phyloP scores from a whole-genome alignment of 306 rosid genomes.

The Arachis stenosperma region DNA sequence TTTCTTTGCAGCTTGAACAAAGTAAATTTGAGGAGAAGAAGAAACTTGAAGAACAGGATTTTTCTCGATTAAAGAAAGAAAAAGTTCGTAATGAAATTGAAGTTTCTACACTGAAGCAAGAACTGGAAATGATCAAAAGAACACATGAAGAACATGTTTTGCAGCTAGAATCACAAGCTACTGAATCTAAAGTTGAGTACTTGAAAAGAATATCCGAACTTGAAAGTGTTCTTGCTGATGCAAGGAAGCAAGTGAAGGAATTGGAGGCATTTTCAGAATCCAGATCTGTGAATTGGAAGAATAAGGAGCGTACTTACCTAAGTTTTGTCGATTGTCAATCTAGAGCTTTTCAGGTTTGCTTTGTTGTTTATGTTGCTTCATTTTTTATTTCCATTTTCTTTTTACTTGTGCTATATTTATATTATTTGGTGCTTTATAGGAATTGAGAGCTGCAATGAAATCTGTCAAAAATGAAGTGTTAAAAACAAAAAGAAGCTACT shows the following conservation, averaged over 20 bases:
- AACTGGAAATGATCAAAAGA: conserved; percentile 62
- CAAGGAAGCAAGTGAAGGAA: conserved; percentile 69
- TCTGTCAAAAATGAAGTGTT: conserved; percentile 66
- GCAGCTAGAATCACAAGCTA: conserved; percentile 64
- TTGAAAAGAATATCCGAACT: conserved; percentile 69
- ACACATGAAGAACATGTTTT: conserved; percentile 59
- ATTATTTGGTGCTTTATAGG: conserved; percentile 53
- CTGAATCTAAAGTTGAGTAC: conserved; percentile 61
- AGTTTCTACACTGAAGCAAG: conserved; percentile 68
- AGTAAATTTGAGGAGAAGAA: conserved; percentile 71
- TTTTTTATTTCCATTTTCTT: conserved; percentile 18
- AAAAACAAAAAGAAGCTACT: conserved; percentile 66
- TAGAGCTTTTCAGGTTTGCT: conserved; percentile 76
- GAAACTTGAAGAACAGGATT: conserved; percentile 78
- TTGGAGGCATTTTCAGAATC: conserved; percentile 78
- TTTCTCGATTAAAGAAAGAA: conserved; percentile 65
- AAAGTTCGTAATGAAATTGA: conserved; percentile 61
- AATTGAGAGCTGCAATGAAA: conserved; percentile 63
- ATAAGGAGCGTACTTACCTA: conserved; percentile 69
- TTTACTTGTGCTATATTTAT: conserved; percentile 27
- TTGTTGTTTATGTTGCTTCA: conserved; percentile 31
- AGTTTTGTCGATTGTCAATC: conserved; percentile 54
- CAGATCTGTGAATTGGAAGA: conserved; percentile 75
- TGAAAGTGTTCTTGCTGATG: conserved; percentile 58
- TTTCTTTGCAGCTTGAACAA: conserved; percentile 66